Evolutionary conservation across 1,139 yeast species (phyloP).

Genomic region (Debaryomycetaceae sp.): DNA sequence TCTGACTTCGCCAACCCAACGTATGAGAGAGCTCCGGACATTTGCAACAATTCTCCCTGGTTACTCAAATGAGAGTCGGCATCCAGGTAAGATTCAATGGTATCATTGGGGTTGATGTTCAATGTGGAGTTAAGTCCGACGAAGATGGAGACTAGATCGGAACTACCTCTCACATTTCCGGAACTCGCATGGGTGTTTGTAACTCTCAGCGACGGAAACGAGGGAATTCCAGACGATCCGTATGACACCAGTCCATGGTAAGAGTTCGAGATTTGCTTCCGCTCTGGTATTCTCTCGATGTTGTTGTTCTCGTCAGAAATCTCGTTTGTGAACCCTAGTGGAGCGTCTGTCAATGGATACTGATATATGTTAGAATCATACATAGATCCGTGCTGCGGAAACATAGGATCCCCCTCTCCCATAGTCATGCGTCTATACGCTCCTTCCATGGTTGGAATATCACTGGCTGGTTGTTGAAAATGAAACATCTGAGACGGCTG

Average conservation of each 20-base stretch:
- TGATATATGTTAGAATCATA: not conserved
- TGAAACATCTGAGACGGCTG: constrained; percentile 4
- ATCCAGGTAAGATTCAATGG: constrained; percentile 31
- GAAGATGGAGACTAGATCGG: constrained; percentile 22
- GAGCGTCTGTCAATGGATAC: not conserved
- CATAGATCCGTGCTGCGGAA: not conserved
- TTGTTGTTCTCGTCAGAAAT: not conserved
- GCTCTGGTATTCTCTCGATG: not conserved
- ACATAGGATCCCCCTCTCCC: not conserved
- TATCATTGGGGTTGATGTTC: constrained; percentile 33
- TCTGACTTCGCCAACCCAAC: constrained; percentile 44
- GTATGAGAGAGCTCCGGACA: constrained; percentile 42
- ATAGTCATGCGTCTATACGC: not conserved
- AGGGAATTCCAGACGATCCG: not conserved
- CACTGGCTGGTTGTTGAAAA: constrained; percentile 1
- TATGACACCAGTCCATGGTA: not conserved
- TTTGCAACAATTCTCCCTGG: constrained; percentile 40
- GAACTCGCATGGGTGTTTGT: not conserved
- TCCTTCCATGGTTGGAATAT: not conserved
- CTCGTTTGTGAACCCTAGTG: not conserved
- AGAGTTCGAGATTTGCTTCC: not conserved
- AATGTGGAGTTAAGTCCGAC: constrained; percentile 39
- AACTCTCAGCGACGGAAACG: not conserved
- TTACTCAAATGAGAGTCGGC: constrained; percentile 35
- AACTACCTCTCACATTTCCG: not conserved